Evolutionary conservation across 1,284 basidiomycete genomes (phyloP), one percentile per base, ranked within the genome.

Genomic region (Earliella scabrosa): DNA sequence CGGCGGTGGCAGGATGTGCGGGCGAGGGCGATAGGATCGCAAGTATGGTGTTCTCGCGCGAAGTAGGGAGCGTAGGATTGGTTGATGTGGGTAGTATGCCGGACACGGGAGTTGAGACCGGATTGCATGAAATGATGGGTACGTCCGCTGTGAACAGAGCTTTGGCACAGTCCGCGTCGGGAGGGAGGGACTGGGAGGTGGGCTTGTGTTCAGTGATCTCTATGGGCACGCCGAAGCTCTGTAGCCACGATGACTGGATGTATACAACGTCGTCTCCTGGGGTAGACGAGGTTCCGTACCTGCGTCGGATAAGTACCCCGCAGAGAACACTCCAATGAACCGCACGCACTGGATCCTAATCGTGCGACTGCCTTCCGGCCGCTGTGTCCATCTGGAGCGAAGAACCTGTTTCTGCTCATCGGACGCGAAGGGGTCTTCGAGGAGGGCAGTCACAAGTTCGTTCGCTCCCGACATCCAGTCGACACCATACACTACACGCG

Each of bases 371-470:
- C 51, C 64, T 38, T 56, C 60, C 16, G 43, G 54, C 34, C 45
- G 50, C 10, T 52, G 38, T 26, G 72, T 73, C 82, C 82, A 83
- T 38, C 83, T 75, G 50, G 74, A 67, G 49, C 75, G 77, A 46
- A 85, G 64, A 16, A 63, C 63, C 40, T 56, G 44, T 41, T 73
- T 77, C 54, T 80, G 75, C 14, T 68, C 64, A 54, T 83, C 78
- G 11, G 82, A 81, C 2, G 77, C 75, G 58, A 91, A 80, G 10
- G 87, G 88, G 51, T 89, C 83, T 47, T 86, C 80, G n/a, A 91
- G 71, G 18, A 91, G 72, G 3, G 86, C 86, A 4, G 82, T 81
- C n/a, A 91, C 79, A 2, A 91, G 69, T 36, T 85, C 80, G 44
- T 73, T 70, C 8, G 82, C 75, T 36, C 74, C 75, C 16, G 85